Evolutionary conservation across 495 filamentous ascomycete species (phyloP), one percentile per base, ranked within the genome.

Genomic region (Geopyxis carbonaria): DNA sequence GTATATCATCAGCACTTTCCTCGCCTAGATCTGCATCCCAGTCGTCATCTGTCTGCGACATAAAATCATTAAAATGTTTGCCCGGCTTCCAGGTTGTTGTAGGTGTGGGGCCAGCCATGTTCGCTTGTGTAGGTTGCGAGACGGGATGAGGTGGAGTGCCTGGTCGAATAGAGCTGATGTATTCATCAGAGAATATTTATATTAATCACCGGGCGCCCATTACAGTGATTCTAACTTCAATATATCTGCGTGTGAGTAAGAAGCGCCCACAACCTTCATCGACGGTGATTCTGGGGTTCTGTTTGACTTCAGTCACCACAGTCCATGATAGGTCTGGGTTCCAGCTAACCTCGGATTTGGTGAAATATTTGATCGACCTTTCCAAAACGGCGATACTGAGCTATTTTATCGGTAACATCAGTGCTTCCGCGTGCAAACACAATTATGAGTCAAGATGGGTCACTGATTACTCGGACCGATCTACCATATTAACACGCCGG

Each of bases 241-340:
- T 50, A 93, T 82, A 61, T 92, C 85, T 22, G 85, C 80, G 61
- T 97, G 91, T 25, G 89, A 95, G 58, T 97, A 97, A 31, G 86
- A 77, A 38, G 89, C 89, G 39, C 89, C 89, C 30, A 94, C 76
- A n/a, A 97, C 80, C 24, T 83, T 71, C 42, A 68, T 76, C 19
- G 71, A 62, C 48, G 49, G 39, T 37, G 51, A 37, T 36, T 53
- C 34, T 48, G 61, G 60, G 36, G 40, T 45, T 55, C 38, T 22
- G 34, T 21, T 39, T 18, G n/a, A 9, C 20, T 29, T 22, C 33
- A n/a, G 36, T 39, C 24, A 39, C 34, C 7, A 22, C 20, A 16
- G 24, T 11, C 22, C 18, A 30, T 13, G 21, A 8, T 10, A 22
- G 34, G 14, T 11, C 8, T 10, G 10, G 34, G 34, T 13, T 7